Evolutionary conservation across 106 monocot genomes (phyloP), one percentile per base, ranked within the genome.

Genomic region (Platanthera guangdongensis): DNA sequence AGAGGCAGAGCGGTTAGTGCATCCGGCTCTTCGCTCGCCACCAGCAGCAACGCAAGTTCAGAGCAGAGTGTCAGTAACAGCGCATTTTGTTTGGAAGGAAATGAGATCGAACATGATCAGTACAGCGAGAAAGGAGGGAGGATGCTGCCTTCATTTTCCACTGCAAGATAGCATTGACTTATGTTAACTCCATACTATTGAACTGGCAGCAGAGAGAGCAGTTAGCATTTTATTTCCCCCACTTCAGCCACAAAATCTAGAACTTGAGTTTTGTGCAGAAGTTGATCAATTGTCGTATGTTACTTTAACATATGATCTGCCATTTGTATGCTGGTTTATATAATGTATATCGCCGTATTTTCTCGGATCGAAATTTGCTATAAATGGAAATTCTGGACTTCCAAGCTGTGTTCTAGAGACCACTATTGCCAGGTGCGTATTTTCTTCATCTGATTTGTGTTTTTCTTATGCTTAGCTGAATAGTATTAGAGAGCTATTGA

Each of bases 21-120:
- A 21, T 83, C 87, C 0, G 87, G 90, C 67, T 92, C 92, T 63
- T 89, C 92, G 57, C 82, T 92, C 32, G 87, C 85, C 49, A 92
- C 89, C 50, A 92, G 92, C 63, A 92, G 92, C 80, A 90, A 87
- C 51, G 87, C 88, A 2, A 92, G 89, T 71, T 93, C 93, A 3
- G 90, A 93, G 39, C 59, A 60, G 59, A 92, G 92, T 62, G 84
- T 92, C 54, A 85, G 78, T 65, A 86, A 90, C 74, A 82, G 25
- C 30, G 57, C 77, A 50, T 76, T 75, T 18, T 85, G 68, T 50
- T 15, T 79, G 32, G 80, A 86, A 32, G 83, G 80, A 51, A 83
- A 68, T 80, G 92, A 89, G 64, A 22, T 75, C 9, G 85, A 81
- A 54, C 84, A 88, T 76, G 84, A 84, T 55, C 21, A 86, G 10